A percentile compares a stretch with the other conserved stretches of the same genome.
phyloP scores from a whole-genome alignment of 768 basidiomycete species.

The Phlebiopsis flavidoalba region DNA sequence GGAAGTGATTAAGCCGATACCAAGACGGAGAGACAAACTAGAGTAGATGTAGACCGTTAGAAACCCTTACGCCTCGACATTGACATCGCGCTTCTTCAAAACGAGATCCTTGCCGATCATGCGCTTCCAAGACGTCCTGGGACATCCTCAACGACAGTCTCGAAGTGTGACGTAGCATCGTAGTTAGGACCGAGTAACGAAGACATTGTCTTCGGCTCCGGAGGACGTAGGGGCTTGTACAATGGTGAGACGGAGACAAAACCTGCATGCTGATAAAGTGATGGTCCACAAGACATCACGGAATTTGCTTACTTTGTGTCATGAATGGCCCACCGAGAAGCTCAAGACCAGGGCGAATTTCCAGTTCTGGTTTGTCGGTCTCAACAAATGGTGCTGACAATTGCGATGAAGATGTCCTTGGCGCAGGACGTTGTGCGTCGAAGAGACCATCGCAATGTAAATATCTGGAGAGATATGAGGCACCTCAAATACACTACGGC shows the following conservation, averaged over 20 bases:
- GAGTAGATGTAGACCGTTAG: neutral
- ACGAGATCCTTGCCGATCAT: conserved; percentile 73
- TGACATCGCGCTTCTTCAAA: conserved; percentile 82
- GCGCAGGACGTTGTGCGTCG: conserved; percentile 97
- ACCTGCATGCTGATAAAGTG: conserved; percentile 42
- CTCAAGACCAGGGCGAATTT: conserved; percentile 88
- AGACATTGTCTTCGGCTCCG: conserved; percentile 85
- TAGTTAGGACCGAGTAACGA: conserved; percentile 52
- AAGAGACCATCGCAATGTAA: conserved; percentile 96
- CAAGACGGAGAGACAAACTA: neutral
- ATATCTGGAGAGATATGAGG: conserved; percentile 61
- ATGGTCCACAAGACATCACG: neutral
- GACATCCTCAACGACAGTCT: conserved; percentile 97
- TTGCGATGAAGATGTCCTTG: conserved; percentile 92
- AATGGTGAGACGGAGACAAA: conserved; percentile 84
- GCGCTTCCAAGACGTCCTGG: conserved; percentile 93
- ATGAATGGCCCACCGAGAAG: conserved; percentile 87
- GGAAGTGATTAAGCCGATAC: neutral
- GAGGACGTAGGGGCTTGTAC: conserved; percentile 62
- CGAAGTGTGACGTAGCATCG: conserved; percentile 98
- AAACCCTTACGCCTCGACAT: conserved; percentile 42
- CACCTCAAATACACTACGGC: neutral
- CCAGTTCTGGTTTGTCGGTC: conserved; percentile 85
- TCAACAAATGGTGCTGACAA: conserved; percentile 98
- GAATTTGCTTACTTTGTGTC: conserved; percentile 73